Evolutionary conservation across 2,329 filamentous ascomycete species (phyloP), one percentile per base, ranked within the genome.

Genomic region (Phaeosphaeriaceae sp.): DNA sequence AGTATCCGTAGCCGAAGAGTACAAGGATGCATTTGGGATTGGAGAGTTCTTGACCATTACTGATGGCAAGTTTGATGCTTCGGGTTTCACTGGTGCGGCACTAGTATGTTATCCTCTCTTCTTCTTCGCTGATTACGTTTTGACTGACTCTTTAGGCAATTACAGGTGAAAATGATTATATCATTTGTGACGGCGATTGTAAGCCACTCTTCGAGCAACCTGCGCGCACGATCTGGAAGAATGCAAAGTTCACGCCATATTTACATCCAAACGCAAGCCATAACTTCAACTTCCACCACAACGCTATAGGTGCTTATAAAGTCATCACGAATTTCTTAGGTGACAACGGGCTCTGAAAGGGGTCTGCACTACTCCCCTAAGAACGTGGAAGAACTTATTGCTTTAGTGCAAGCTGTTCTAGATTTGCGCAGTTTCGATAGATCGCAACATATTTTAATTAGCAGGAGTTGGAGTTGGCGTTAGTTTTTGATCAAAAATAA

Each of bases 241-340:
- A 38, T 15, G 35, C 35, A 26, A 38, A 38, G 18, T 38, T 38
- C 18, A 38, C 35, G 35, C 35, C 35, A n/a, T 38, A 38, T 23
- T 26, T 38, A 18, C 35, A 38, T 23, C 35, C 35, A 12, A 38
- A 38, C 23, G 35, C 35, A 23, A 38, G 35, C 35, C 35, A 38
- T 26, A 38, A 38, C 18, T 38, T 38, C 18, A 38, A 38, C 35
- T 38, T 23, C 12, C 35, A 38, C 15, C 18, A 38, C 18, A 38
- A 38, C n/a, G 35, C 35, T 38, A 38, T n/a, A 2, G 35, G 9
- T 12, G 35, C 35, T 12, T 38, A 23, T 26, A 23, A 23, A n/a
- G 35, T 38, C 18, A 38, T 38, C 12, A 38, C 35, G n/a, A 23
- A 38, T 3, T 38, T 38, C 35, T 38, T 38, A 18, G 23, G 23